Evolutionary conservation across 2,329 filamentous ascomycete species (phyloP).

Genomic region (Xylariomycetidae sp.): DNA sequence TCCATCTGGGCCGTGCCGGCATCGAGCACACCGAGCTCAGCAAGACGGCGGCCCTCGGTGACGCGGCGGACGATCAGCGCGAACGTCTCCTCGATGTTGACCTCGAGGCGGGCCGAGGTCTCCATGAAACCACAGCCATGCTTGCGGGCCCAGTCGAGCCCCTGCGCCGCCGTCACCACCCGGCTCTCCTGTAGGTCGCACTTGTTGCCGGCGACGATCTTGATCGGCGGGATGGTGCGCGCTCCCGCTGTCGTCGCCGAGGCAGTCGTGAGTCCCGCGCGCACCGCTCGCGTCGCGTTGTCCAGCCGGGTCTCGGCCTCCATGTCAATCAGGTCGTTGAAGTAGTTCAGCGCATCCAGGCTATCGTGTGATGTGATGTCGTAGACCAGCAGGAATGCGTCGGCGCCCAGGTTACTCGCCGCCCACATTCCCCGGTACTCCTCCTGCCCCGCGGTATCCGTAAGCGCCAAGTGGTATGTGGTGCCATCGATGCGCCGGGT

Average conservation of each 20-base stretch:
- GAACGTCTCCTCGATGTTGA: slow-evolving; percentile 88
- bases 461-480: slow-evolving; percentile 71
- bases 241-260: slow-evolving; percentile 22
- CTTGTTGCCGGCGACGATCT: slow-evolving; percentile 82
- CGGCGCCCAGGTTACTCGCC: slow-evolving; percentile 67
- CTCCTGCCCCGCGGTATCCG: slow-evolving; percentile 84
- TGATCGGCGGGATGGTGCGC: slow-evolving; percentile 63
- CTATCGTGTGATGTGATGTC: slow-evolving; percentile 70
- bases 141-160: slow-evolving; percentile 70
- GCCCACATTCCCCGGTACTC: slow-evolving; percentile 88
- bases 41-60: slow-evolving; percentile 48
- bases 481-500: slow-evolving; percentile 76
- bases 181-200: slow-evolving; percentile 70
- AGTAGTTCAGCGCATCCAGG: slow-evolving; percentile 68
- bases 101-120: slow-evolving; percentile 75
- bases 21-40: slow-evolving; percentile 41
- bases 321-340: slow-evolving; percentile 79
- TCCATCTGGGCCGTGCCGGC: slow-evolving; percentile 38
- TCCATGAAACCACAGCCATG: slow-evolving; percentile 83
- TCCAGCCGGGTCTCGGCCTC: slow-evolving; percentile 65
- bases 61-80: slow-evolving; percentile 60
- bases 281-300: slow-evolving; percentile 48
- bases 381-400: slow-evolving; percentile 82
- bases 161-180: slow-evolving; percentile 62
- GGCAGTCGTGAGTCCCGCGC: slow-evolving; percentile 33